These are phyloP conservation scores for Petunia axillaris DNA, from an alignment of 257 asterid genomes.

Conservation along the genomic window DNA sequence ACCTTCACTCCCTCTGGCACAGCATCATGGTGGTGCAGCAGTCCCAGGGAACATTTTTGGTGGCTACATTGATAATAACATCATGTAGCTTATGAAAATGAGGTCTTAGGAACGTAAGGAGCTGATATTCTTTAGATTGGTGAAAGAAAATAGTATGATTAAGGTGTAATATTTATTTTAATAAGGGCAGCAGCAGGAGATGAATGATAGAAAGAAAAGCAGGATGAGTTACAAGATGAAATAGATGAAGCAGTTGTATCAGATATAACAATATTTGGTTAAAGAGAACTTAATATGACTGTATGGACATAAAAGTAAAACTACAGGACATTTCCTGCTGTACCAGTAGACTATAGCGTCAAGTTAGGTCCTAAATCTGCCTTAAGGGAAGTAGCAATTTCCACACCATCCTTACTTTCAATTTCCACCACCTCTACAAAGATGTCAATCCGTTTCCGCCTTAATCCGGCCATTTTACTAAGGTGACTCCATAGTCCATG, in stretches of 20 bases:
- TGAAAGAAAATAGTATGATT: background rate
- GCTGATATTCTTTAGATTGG: background rate
- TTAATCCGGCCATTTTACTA: background rate
- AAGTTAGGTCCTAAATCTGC: background rate
- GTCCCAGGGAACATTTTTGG: background rate
- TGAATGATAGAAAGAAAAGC: background rate
- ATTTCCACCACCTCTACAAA: background rate
- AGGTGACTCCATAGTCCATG: background rate
- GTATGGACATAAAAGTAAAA: background rate
- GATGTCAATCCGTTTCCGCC: background rate
- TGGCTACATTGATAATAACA: background rate
- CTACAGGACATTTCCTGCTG: background rate
- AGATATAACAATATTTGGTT: background rate
- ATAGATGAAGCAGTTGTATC: background rate
- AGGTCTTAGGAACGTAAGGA: background rate
- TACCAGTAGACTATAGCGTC: background rate
- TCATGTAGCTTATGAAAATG: background rate
- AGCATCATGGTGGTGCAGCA: background rate
- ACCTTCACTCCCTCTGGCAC: background rate
- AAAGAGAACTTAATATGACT: background rate
- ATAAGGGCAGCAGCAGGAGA: background rate
- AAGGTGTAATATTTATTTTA: background rate
- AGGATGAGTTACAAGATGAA: background rate
- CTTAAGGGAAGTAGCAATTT: background rate
- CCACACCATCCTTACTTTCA: conserved; percentile 8